These are phyloP conservation scores for Tetradesmus obliquus DNA, from an alignment of 139 green algal species.

Conservation along the genomic window DNA sequence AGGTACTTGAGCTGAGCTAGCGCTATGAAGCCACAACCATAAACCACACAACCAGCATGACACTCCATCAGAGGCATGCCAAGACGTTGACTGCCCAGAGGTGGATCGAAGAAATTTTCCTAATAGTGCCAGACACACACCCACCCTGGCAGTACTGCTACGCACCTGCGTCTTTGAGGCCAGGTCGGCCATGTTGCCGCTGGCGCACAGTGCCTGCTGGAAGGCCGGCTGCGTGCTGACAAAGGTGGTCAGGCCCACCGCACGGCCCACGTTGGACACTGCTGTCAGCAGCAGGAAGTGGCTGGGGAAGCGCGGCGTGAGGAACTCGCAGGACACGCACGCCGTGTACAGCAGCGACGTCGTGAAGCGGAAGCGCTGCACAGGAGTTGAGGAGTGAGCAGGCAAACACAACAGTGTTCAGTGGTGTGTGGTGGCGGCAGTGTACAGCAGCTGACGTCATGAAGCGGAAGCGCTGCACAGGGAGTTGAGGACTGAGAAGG, in stretches of 20 bases:
- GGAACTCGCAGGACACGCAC: slow-evolving; percentile 83
- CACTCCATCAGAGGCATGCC: neutral
- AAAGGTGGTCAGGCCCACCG: slow-evolving; percentile 88
- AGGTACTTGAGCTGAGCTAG: no score
- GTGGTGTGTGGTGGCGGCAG: no score
- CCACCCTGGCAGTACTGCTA: neutral
- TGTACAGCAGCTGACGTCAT: no score
- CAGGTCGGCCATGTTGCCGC: slow-evolving; percentile 95
- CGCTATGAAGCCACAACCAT: no score
- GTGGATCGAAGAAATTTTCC: neutral
- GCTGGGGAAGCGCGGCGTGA: slow-evolving; percentile 87
- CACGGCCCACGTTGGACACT: slow-evolving; percentile 92
- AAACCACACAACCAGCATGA: neutral
- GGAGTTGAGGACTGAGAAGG: no score
- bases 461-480: no score
- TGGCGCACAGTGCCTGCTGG: slow-evolving; percentile 81
- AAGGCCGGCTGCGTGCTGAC: slow-evolving; percentile 89
- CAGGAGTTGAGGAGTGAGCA: neutral
- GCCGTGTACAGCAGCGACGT: slow-evolving; percentile 85
- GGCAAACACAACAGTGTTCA: no score
- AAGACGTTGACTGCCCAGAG: no score
- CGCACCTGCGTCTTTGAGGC: slow-evolving; percentile 89
- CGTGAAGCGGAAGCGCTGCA: slow-evolving; percentile 84
- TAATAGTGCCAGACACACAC: neutral
- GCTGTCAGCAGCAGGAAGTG: slow-evolving; percentile 89